These are phyloP conservation scores for Lodderomyces jiufengensis DNA, from an alignment of 1,139 yeast genomes.

Conservation along the genomic window DNA sequence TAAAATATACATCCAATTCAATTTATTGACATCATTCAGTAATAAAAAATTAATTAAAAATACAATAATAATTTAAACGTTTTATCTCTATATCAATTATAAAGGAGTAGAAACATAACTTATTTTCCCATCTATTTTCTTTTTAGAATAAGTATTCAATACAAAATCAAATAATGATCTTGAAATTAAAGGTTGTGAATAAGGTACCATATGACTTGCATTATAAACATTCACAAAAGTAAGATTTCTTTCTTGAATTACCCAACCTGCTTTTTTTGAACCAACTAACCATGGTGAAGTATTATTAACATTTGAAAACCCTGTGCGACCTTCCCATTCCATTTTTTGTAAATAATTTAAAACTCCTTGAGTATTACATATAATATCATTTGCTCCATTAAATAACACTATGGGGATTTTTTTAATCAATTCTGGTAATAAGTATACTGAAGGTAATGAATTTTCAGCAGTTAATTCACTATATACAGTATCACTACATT, in stretches of 20 bases:
- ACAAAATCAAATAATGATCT: constrained; percentile 62
- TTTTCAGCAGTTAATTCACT: constrained; percentile 45
- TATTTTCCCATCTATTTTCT: too few relatives aligned
- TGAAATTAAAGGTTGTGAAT: constrained; percentile 67
- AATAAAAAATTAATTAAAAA: too few relatives aligned
- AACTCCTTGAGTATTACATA: constrained; percentile 81
- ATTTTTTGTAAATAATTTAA: constrained; percentile 59
- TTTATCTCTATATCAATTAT: too few relatives aligned
- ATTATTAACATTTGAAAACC: constrained; percentile 43
- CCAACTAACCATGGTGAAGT: constrained; percentile 52
- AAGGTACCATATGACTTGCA: constrained; percentile 94
- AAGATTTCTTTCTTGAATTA: constrained; percentile 61
- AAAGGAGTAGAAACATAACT: too few relatives aligned
- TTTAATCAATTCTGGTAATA: constrained; percentile 62
- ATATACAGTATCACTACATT: constrained; percentile 66
- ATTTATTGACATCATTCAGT: too few relatives aligned
- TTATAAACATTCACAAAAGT: constrained; percentile 72
- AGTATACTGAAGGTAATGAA: constrained; percentile 57
- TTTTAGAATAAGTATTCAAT: too few relatives aligned
- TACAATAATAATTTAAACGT: too few relatives aligned
- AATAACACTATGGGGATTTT: constrained; percentile 67
- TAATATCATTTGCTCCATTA: constrained; percentile 83
- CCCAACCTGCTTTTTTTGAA: constrained; percentile 46
- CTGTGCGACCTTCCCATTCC: constrained; percentile 64
- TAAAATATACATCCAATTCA: too few relatives aligned